Evolutionary conservation across 2,329 filamentous ascomycete genomes (phyloP), one percentile per base, ranked within the genome.

Genomic region (Huntiella omanensis): DNA sequence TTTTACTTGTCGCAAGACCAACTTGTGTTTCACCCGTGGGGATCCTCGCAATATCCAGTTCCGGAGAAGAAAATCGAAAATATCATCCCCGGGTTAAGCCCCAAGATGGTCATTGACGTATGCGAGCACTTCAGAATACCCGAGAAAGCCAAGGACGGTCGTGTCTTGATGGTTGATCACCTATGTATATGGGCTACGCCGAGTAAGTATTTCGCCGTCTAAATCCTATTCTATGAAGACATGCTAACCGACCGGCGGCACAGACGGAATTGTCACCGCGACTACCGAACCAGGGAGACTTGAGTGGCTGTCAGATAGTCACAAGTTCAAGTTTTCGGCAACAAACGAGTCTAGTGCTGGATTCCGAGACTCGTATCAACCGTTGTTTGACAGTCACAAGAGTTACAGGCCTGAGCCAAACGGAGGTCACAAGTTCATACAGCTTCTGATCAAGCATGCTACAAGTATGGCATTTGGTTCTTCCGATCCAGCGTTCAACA

Each of bases 161-260:
- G 33, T 12, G 40, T 43, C 11, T 15, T 43, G 8, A 43, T 43
- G 40, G 40, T 43, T 11, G 40, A 43, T 13, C 28, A 43, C 13
- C 13, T 43, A 16, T 43, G 40, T 16, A 19, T 43, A 13, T 43
- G 40, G 40, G 13, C 40, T 13, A 34, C 16, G 5, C 38, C 5
- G 12, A 15, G 38, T 40, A 19, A 12, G 38, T 40, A 2, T 16
- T 16, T 28, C 7, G 22, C 8, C 8, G 2, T 28, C 22, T 3
- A 8, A 7, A 28, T 28, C 3, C 8, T 2, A 28, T 10, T 28
- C 8, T 28, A 28, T 28, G 22, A 28, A 7, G 6, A 8, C 15
- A 6, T 40, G 38, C 5, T 17, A 16, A 19, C 7, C n/a, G 19
- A 19, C 4, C 3, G 16, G 3, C 13, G 28, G 7, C 15, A n/a